phyloP scores from a whole-genome alignment of 1,139 yeast genomes.

The Pichia sp. region DNA sequence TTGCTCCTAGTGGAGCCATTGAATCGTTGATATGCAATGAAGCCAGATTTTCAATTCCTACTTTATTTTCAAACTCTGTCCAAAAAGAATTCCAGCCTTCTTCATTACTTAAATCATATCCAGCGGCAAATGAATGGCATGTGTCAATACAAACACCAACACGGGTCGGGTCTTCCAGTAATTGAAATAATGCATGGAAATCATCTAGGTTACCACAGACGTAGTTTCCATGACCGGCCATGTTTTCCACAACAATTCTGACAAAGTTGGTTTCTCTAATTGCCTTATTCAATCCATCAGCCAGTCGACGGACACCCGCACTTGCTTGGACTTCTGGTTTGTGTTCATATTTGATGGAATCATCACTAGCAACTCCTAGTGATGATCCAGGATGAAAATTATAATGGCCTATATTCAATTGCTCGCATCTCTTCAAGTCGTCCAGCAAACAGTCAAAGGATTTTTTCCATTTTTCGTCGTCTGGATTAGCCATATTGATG shows the following conservation, averaged over 20 bases:
- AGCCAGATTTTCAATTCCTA: constrained; percentile 68
- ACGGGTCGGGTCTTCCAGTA: constrained; percentile 68
- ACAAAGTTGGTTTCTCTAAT: constrained; percentile 67
- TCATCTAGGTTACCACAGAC: constrained; percentile 82
- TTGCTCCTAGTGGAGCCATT: constrained; percentile 86
- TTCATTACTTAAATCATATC: constrained; percentile 70
- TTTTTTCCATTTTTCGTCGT: constrained; percentile 64
- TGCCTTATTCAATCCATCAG: constrained; percentile 72
- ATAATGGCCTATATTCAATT: constrained; percentile 73
- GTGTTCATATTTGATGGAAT: constrained; percentile 40
- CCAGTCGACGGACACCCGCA: constrained; percentile 32
- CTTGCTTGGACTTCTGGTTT: constrained; percentile 4
- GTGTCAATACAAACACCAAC: constrained; percentile 95
- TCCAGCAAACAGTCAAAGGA: constrained; percentile 78
- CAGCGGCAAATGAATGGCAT: constrained; percentile 94
- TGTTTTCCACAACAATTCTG: constrained; percentile 84
- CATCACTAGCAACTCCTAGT: constrained; percentile 31
- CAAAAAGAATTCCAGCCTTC: constrained; percentile 58
- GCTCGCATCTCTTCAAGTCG: constrained; percentile 82
- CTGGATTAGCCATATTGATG: constrained; percentile 89
- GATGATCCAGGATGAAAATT: constrained; percentile 96
- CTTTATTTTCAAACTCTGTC: constrained; percentile 57
- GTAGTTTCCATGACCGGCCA: constrained; percentile 95
- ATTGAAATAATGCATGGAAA: constrained; percentile 60
- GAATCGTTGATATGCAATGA: constrained; percentile 92